Base-by-base conservation (phyloP, 495 filamentous ascomycete species). In the Polyplosphaeria fusca region DNA sequence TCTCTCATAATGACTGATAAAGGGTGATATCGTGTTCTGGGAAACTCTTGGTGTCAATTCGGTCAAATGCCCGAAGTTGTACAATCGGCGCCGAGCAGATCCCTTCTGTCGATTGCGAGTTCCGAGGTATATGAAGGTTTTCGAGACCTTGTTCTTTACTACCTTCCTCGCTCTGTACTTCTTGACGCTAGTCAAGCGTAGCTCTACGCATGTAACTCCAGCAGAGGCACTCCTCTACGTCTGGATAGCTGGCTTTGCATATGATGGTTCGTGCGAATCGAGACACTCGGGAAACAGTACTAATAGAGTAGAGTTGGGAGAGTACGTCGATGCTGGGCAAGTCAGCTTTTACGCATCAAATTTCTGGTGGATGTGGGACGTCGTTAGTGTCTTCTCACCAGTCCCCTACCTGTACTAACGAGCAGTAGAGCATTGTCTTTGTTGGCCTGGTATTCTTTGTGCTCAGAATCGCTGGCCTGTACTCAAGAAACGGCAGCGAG, bases 11-110 rank as follows among this genome's bases (percentile, higher is more conserved):
- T 47, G n/a, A n/a, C n/a, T n/a, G n/a, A n/a, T n/a, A n/a, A 32
- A 42, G 53, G 92, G 91, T 19, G 83, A 91, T 52, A 95, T 96
- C 55, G 84, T 91, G 16, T 95, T 96, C 67, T 97, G 91, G 91
- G 86, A 95, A 57, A 82, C 76, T 32, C 72, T 96, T 25, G 86
- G 83, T 24, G 82, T 89, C 16, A 74, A 88, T 62, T 84, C 88
- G 0, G 82, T 71, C 26, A 97, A 96, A 67, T 86, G 87, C 60
- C 85, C 91, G 1, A 85, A 86, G 16, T 79, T 89, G 44, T 95
- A 94, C 71, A 90, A 88, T 68, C 79, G 49, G 9, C 9, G 95
- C 68, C 87, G 86, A 2, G 14, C 30, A 35, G 30, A 42, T 20
- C 11, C 39, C 9, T 95, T 86, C 66, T 90, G 86, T 47, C 81